Conservation (phyloP, 2,329 filamentous ascomycete species). For the Emergomyces orientalis region DNA sequence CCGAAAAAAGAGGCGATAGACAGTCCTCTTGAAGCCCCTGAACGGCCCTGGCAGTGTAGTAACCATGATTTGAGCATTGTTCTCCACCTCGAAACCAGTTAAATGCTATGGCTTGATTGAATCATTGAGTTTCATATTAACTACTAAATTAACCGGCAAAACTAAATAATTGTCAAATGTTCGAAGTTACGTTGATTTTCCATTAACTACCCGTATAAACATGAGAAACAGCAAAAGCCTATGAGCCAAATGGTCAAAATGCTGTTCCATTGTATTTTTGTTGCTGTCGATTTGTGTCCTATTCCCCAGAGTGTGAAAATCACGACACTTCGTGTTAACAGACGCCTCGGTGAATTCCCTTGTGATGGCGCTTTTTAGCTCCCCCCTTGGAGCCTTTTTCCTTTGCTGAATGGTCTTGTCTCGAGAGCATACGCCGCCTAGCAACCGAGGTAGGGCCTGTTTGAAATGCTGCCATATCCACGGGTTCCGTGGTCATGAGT, state of each 20-base stretch:
- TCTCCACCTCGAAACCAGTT: background rate
- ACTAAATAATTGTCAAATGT: background rate
- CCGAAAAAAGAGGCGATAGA: too few species aligned
- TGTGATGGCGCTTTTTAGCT: conserved; percentile 5
- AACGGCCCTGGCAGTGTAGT: too few species aligned
- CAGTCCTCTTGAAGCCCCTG: too few species aligned
- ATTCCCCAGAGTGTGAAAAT: background rate
- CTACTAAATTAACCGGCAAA: background rate
- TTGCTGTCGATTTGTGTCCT: background rate
- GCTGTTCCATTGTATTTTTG: too few species aligned
- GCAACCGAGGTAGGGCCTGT: conserved; percentile 33
- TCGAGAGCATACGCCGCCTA: conserved; percentile 27
- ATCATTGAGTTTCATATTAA: background rate
- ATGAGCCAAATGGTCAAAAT: background rate
- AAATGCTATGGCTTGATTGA: background rate
- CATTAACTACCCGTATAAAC: background rate
- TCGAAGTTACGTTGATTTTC: background rate
- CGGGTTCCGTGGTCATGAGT: conserved; percentile 46
- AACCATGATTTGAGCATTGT: background rate
- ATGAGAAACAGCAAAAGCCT: background rate
- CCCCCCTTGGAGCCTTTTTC: background rate
- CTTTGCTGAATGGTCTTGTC: background rate
- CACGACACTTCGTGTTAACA: conserved; percentile 12
- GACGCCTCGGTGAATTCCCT: conserved; percentile 17
- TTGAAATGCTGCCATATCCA: conserved; percentile 45